Conservation (phyloP, 306 rosid genomes). For the Lathyrus aphaca region DNA sequence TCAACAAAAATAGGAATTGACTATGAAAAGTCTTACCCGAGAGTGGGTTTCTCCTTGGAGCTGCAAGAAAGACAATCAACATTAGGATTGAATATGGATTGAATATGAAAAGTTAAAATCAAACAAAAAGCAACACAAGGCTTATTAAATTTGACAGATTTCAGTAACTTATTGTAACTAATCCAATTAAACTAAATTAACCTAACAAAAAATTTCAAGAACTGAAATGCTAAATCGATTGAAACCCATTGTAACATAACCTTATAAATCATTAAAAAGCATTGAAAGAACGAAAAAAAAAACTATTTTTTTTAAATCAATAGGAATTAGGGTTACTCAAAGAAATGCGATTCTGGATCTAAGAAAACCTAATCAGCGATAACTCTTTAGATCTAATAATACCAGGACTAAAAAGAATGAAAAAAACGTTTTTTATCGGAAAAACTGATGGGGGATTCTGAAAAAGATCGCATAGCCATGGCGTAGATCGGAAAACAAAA, state of each 20-base stretch:
- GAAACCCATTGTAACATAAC: background rate
- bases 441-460: background rate
- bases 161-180: background rate
- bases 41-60: slow-evolving; percentile 99
- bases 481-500: slow-evolving; percentile 24
- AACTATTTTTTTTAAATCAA: background rate
- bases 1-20: too few relatives aligned
- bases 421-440: background rate
- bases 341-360: background rate
- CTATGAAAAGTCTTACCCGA: slow-evolving; percentile 60
- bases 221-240: background rate
- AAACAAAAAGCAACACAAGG: background rate
- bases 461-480: slow-evolving; percentile 4
- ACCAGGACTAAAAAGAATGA: background rate
- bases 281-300: background rate
- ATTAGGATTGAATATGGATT: slow-evolving; percentile 6
- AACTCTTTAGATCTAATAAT: slow-evolving; percentile 22
- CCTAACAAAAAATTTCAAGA: background rate
- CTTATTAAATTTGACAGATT: background rate
- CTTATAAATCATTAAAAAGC: background rate
- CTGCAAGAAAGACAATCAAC: slow-evolving; percentile 52
- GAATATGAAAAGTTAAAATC: background rate
- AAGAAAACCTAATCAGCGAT: slow-evolving; percentile 1
- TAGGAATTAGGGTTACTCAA: background rate
- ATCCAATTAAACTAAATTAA: background rate